These are phyloP conservation scores for Solanum rostratum DNA, from an alignment of 257 asterid species.

Conservation along the genomic window DNA sequence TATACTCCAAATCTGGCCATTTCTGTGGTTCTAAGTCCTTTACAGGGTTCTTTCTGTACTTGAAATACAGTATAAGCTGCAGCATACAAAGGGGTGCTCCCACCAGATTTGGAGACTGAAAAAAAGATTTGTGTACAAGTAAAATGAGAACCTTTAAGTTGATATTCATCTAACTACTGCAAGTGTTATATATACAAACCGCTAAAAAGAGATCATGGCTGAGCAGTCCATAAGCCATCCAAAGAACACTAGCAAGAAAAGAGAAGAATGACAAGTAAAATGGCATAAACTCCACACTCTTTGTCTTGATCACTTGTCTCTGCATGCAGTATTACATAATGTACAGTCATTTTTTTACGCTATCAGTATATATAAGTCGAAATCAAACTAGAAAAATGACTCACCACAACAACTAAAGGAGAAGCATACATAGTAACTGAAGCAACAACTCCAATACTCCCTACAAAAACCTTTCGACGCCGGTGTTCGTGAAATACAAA, in stretches of 20 bases:
- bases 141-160: neutral
- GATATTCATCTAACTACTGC: neutral
- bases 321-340: constrained; percentile 3
- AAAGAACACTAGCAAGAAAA: constrained; percentile 54
- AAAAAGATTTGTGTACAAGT: neutral
- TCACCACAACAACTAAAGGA: constrained; percentile 62
- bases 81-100: constrained; percentile 65
- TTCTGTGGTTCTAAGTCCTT: constrained; percentile 18
- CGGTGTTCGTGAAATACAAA: constrained; percentile 33
- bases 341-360: neutral
- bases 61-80: constrained; percentile 68
- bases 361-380: neutral
- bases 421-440: constrained; percentile 68
- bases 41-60: constrained; percentile 24
- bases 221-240: constrained; percentile 73
- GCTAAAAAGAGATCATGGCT: constrained; percentile 68
- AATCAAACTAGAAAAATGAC: neutral
- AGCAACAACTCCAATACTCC: constrained; percentile 64
- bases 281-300: constrained; percentile 86
- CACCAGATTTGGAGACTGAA: constrained; percentile 62
- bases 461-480: constrained; percentile 57
- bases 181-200: constrained; percentile 21
- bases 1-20: constrained; percentile 24
- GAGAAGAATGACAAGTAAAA: constrained; percentile 75
- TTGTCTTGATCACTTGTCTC: constrained; percentile 66